These are phyloP conservation scores for Graphiopsis chlorocephala DNA, from an alignment of 2,329 filamentous ascomycete genomes.

Conservation along the genomic window DNA sequence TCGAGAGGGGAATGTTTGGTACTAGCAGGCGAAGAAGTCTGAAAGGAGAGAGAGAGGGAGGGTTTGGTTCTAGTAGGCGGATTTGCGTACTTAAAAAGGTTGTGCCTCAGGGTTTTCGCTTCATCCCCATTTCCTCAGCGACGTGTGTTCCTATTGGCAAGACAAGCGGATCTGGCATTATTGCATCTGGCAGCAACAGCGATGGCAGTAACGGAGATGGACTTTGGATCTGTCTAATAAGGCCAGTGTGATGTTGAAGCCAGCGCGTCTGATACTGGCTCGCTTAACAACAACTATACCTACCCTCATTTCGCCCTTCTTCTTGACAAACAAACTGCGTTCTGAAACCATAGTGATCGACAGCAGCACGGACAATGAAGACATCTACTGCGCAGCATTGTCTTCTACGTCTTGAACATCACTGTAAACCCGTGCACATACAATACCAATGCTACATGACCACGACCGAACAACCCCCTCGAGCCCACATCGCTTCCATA, in stretches of 20 bases:
- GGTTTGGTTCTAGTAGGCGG: too few relatives aligned
- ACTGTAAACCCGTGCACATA: not conserved
- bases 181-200: not conserved
- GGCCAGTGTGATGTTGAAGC: not conserved
- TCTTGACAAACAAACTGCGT: not conserved
- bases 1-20: too few relatives aligned
- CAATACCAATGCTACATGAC: not conserved
- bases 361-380: not conserved
- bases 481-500: not conserved
- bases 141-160: not conserved
- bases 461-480: not conserved
- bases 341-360: not conserved
- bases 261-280: not conserved
- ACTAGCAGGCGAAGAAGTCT: too few relatives aligned
- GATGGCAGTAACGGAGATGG: not conserved
- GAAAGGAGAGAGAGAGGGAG: too few relatives aligned
- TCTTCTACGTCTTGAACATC: not conserved
- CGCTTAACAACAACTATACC: not conserved
- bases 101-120: not conserved
- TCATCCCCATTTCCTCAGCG: not conserved
- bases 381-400: not conserved
- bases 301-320: not conserved
- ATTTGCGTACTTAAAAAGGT: too few relatives aligned
- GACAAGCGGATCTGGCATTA: not conserved
- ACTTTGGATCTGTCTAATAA: not conserved